Evolutionary conservation across 257 asterid species (phyloP), one percentile per base, ranked within the genome.

Genomic region (Paulownia fortunei): DNA sequence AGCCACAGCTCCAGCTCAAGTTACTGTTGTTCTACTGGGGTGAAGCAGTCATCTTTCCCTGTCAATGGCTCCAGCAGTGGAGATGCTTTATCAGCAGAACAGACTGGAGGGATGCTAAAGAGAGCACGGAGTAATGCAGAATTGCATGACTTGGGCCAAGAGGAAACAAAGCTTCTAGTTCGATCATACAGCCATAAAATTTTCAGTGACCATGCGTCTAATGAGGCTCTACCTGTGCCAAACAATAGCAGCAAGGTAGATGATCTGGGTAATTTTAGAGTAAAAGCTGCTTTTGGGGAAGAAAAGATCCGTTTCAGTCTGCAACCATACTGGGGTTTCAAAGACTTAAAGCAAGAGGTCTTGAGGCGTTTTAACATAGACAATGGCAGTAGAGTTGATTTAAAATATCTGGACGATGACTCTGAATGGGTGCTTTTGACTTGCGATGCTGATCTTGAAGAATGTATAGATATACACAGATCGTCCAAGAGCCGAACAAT

Each of bases 391-490:
- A 82, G 86, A 79, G 81, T 90, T 67, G 92, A 84, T 73, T 51
- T 92, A 11, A 92, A 90, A 73, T 92, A 92, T 76, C 83, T 92
- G 84, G 97, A 92, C 47, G 97, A 92, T 41, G 97, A 92, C 61
- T 77, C 81, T 0, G 97, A 90, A 55, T 90, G 92, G 96, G 94
- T 92, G 79, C 97, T 92, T 80, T 71, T 92, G 79, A 90, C 94
- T 12, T 92, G 96, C 32, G 92, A 92, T 74, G 96, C 87, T 49
- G 97, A 90, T 84, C 96, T 92, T 63, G 94, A 90, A 85, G 96
- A 92, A 82, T 90, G 93, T 80, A 72, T 84, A 19, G 93, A 90
- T 78, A 89, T 89, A 81, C 92, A 92, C 84, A 90, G 80, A 79
- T 78, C 86, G 32, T 82, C 84, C 71, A 78, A 84, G 75, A 85